Evolutionary conservation across 768 basidiomycete genomes (phyloP), one percentile per base, ranked within the genome.

Genomic region (Termitomyces sp.): DNA sequence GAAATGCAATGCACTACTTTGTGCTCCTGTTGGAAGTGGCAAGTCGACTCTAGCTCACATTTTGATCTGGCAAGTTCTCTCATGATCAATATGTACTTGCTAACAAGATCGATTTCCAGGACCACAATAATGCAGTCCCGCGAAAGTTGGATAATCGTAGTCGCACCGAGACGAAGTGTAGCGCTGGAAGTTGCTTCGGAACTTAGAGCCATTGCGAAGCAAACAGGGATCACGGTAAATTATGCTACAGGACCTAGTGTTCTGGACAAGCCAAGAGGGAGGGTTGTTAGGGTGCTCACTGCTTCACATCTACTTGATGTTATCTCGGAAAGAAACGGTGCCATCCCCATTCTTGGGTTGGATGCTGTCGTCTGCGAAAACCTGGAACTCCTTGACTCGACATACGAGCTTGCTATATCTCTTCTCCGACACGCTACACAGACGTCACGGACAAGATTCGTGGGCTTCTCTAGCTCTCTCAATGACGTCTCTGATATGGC

Each of bases 391-490:
- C 79, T 99, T 58, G 87, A 94, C 70, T 75, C 86, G 17, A 73
- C 76, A 2, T 97, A 96, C 74, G 97, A 99, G 70, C 81, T 97
- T 4, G 85, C 81, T 5, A 69, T 96, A n/a, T 85, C 94, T 2
- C 76, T 90, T 7, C 78, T 93, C 7, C 82, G 88, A 20, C 82
- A 86, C 48, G 80, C 84, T 11, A 85, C 86, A 5, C 86, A 89
- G 66, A 74, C 80, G 2, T 76, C 75, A 20, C 81, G 85, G 0
- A 85, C 86, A 5, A 86, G 97, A 31, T 85, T 86, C 65, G 80
- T 98, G 47, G 95, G 92, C 2, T 72, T 95, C 17, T 84, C 90
- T 4, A 80, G 80, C 36, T 92, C 95, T 0, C 81, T 98, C 32
- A 84, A 87, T 64, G 94, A 99, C 67, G 84, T 92, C 2, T 74